Evolutionary conservation across 2,329 filamentous ascomycete species (phyloP), one percentile per base, ranked within the genome.

Genomic region (Capronia coronata): DNA sequence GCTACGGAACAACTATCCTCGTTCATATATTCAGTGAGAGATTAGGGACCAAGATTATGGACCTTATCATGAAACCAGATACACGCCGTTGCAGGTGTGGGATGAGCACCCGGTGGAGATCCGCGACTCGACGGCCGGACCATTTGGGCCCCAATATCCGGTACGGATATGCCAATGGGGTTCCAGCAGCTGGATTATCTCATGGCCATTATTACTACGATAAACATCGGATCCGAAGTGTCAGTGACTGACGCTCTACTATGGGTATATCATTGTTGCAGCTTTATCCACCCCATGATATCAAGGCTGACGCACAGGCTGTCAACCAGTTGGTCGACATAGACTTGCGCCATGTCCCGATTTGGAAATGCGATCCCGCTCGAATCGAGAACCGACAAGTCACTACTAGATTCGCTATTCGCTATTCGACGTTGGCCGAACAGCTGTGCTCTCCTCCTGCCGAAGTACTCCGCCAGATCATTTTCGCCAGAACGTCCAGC

Each of bases 281-380:
- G 25, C n/a, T 45, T 45, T 44, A 43, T 18, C 43, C 41, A 34
- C 35, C n/a, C 16, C 43, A 44, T 50, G 39, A 47, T 47, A 38
- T 52, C 49, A 48, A 55, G 27, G 45, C 41, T 52, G 46, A 51
- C 46, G 46, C 46, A 44, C 18, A 18, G 14, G 14, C 34, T 3
- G 14, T 37, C 34, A 37, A 11, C 19, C 34, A 19, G 4, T 37
- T 42, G 16, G 35, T 22, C 22, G 14, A 42, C 18, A 49, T 43
- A 35, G 37, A 43, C 23, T 53, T 46, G 30, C 30, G 35, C 46
- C 46, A 40, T 47, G 30, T 35, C 55, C 47, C 43, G 38, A 57
- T 47, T 14, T 11, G 55, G 55, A 23, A 57, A 57, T 55, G 44
- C 48, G 52, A 52, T 57, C 55, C 55, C 48, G 51, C 48, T 35